Evolutionary conservation across 768 basidiomycete genomes (phyloP).

Genomic region (Pluteus cervinus): DNA sequence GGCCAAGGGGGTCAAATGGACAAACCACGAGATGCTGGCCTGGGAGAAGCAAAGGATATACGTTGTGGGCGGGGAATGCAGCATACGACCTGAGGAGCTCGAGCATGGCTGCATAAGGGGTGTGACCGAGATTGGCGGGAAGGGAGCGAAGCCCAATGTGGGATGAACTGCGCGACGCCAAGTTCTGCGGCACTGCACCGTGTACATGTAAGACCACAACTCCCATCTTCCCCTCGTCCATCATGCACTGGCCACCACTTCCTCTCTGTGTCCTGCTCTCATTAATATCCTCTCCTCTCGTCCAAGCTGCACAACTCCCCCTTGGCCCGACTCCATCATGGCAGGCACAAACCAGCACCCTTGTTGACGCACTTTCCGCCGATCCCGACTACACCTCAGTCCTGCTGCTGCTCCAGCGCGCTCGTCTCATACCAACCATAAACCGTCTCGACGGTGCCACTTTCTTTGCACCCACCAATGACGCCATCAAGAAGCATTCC

Average conservation of each 20-base stretch:
- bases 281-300: slow-evolving; percentile 10
- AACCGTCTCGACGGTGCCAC: slow-evolving; percentile 81
- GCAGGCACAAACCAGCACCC: no score
- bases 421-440: slow-evolving; percentile 87
- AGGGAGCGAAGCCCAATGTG: no score
- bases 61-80: slow-evolving; percentile 46
- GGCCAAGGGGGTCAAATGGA: slow-evolving; percentile 10
- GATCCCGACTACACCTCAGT: slow-evolving; percentile 78
- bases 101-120: no score
- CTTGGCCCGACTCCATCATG: slow-evolving; percentile 16
- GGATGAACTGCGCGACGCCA: no score
- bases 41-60: slow-evolving; percentile 54
- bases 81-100: slow-evolving; percentile 31
- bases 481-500: slow-evolving; percentile 63
- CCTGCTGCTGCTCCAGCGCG: slow-evolving; percentile 70
- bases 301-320: slow-evolving; percentile 9
- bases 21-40: slow-evolving; percentile 56
- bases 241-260: slow-evolving; percentile 8
- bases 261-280: slow-evolving; percentile 17
- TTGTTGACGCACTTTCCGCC: slow-evolving; percentile 71
- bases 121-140: no score
- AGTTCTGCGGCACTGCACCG: no score
- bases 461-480: slow-evolving; percentile 93
- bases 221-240: neutral
- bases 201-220: no score